phyloP scores from a whole-genome alignment of 2,329 filamentous ascomycete species.

The Leptographium galeiforme region DNA sequence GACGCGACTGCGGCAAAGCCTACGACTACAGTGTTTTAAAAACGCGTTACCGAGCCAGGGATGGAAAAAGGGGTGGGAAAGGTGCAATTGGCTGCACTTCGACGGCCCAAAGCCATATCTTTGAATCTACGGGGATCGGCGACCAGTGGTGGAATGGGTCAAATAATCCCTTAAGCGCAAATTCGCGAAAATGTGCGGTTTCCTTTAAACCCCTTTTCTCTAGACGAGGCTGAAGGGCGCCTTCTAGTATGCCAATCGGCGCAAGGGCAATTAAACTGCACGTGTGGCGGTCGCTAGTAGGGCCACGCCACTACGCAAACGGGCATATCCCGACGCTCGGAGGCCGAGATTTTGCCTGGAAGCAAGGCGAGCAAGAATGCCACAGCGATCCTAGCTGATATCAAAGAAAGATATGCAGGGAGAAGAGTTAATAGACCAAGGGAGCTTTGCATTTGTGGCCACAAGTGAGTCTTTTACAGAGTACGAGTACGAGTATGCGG shows the following conservation, averaged over 20 bases:
- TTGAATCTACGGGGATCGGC: too few relatives aligned
- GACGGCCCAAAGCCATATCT: too few relatives aligned
- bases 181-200: too few relatives aligned
- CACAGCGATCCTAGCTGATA: background rate
- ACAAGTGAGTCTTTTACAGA: background rate
- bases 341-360: background rate
- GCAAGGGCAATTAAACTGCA: background rate
- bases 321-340: background rate
- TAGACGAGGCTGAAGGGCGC: background rate
- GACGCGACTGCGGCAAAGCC: too few relatives aligned
- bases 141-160: too few relatives aligned
- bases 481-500: background rate
- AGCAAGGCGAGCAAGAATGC: background rate
- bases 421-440: background rate
- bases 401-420: background rate
- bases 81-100: too few relatives aligned
- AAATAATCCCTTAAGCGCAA: too few relatives aligned
- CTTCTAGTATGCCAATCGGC: too few relatives aligned
- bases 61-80: too few relatives aligned
- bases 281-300: background rate
- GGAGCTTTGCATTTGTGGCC: background rate
- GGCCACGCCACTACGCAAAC: background rate
- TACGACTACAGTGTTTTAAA: background rate
- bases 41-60: too few relatives aligned
- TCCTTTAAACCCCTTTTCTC: too few relatives aligned